Evolutionary conservation across 257 asterid genomes (phyloP), one percentile per base, ranked within the genome.

Genomic region (Nicotiana attenuata): DNA sequence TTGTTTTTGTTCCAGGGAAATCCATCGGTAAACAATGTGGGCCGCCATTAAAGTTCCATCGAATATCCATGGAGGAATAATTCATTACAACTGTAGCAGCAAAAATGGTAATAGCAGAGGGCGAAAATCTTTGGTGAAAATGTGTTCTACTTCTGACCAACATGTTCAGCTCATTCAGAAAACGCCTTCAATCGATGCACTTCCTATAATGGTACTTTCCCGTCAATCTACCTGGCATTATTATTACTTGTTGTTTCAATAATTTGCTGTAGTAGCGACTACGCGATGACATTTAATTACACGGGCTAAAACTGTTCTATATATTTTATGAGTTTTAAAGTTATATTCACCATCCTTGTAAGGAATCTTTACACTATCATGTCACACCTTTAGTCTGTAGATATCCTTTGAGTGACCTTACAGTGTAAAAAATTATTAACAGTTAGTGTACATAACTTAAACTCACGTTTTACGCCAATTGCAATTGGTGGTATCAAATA

Each of bases 141-240:
- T 84, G 91, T 84, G 87, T 65, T 76, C 80, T 19, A 50, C 80
- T 22, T 33, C 87, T 28, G 82, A 81, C 35, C 50, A 77, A 65
- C 75, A 73, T 17, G 82, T 81, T 22, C 89, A 84, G 76, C 77
- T 88, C 28, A 31, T 78, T 66, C 82, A 68, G 81, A 84, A 69
- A 9, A 83, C 19, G 67, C 28, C 85, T 14, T 56, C 63, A 14
- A 84, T 80, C 57, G 29, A 28, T 56, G 89, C 89, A 55, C 76
- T 86, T 61, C 85, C 93, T 3, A 85, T 91, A 50, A 91, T 91
- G 96, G 96, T 91, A 87, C 2, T 26, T 59, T 57, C 52, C 53
- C 17, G 20, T 41, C 50, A 9, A 9, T 9, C 3, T 41, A 41
- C 13, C 50, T 41, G 50, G 50, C 50, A 41, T 41, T n/a, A 19